Base-by-base conservation (phyloP, 2,329 filamentous ascomycete genomes). In the Trichoderma sp. region DNA sequence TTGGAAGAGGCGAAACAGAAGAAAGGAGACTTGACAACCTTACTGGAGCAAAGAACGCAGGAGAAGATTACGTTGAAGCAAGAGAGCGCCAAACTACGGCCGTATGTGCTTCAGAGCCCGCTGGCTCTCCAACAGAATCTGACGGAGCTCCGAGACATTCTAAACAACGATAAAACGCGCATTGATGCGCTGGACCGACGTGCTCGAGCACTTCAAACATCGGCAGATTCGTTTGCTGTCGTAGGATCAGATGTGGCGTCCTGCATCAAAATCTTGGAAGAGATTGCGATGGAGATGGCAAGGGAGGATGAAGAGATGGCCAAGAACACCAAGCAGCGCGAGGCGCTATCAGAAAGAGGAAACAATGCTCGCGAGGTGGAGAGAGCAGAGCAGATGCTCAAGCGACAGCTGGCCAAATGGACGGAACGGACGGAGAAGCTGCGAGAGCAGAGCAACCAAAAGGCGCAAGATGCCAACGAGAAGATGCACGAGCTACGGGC, bases 361-460 rank as follows among this genome's bases (percentile, higher is more conserved):
- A 97, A 97, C 80, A 97, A 94, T 80, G 95, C 97, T 21, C 91
- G 94, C 77, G 95, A 98, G 83, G 94, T 98, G 4, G 97, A 98
- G 83, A 90, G 96, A 76, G 93, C 94, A 21, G 95, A 98, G 86
- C 90, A 92, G 21, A 88, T 98, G 78, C 87, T 98, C 76, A 91
- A 94, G 82, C 91, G 95, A 76, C 95, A 98, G 85, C 85, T 98
- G 75, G 88, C 91, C 78, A 95, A 95, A 81, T 97, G 95, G 91
- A 91, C 92, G 71, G 95, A 97, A 81, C 90, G 95, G 65, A 98
- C 95, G 1, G 94, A 97, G 79, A 93, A 94, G 80, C 87, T 98
- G 74, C 91, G 95, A 75, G 91, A 93, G 79, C 93, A 94, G 80
- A 96, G 94, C 78, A 91, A 93, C 75, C 91, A 93, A 77, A 97